These are phyloP conservation scores for Jatropha podagrica DNA, from an alignment of 441 rosid species.

Conservation along the genomic window DNA sequence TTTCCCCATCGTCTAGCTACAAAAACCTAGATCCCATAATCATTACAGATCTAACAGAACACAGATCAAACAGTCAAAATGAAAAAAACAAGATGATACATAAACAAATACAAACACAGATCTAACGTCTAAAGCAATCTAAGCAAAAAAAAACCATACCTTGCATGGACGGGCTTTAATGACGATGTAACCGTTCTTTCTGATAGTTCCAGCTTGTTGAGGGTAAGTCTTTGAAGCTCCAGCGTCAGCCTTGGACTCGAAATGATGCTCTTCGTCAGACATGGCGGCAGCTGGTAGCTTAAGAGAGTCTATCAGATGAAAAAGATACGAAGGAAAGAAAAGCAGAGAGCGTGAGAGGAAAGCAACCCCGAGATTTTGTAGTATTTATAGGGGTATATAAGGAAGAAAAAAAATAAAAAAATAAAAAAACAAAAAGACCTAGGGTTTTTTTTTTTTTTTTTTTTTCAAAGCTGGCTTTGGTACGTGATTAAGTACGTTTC, in stretches of 20 bases:
- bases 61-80: neutral
- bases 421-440: neutral
- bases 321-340: neutral
- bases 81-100: neutral
- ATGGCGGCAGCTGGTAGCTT: conserved; percentile 32
- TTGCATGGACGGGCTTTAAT: conserved; percentile 84
- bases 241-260: conserved; percentile 89
- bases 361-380: neutral
- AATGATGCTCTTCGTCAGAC: conserved; percentile 98
- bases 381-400: conserved; percentile 20
- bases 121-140: neutral
- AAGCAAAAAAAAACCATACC: conserved; percentile 24
- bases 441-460: conserved; percentile 15
- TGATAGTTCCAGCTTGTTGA: conserved; percentile 87
- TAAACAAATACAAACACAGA: neutral
- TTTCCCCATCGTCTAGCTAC: neutral
- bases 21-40: neutral
- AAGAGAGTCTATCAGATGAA: neutral
- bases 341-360: neutral
- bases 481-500: neutral
- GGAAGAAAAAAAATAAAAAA: neutral
- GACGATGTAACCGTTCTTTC: conserved; percentile 86
- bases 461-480: neutral
- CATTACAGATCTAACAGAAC: neutral
- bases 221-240: conserved; percentile 92